Evolutionary conservation across 371 early-diverging fungal species (phyloP).

Genomic region (Rhizopus arrhizus): DNA sequence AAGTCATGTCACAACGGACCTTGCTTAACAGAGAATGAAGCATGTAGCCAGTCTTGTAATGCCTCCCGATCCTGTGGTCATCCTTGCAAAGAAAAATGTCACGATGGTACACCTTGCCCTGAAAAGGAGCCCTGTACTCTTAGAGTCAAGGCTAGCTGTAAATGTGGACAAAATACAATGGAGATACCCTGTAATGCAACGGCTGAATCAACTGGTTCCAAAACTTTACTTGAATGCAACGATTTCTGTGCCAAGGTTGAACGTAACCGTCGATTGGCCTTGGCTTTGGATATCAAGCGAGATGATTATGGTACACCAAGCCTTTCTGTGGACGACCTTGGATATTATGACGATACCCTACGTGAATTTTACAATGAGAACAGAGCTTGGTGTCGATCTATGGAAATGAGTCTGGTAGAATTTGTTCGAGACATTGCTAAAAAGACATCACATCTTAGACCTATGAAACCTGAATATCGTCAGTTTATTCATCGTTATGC

Average conservation of each 20-base stretch:
- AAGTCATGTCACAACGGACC: constrained; percentile 75
- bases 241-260: constrained; percentile 73
- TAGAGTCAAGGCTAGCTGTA: constrained; percentile 60
- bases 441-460: constrained; percentile 59
- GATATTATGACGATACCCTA: constrained; percentile 63
- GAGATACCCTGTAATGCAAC: constrained; percentile 67
- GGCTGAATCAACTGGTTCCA: constrained; percentile 42
- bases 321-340: constrained; percentile 42
- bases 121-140: constrained; percentile 61
- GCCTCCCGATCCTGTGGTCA: constrained; percentile 74
- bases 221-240: constrained; percentile 61
- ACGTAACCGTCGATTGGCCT: constrained; percentile 72
- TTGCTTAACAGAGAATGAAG: constrained; percentile 54
- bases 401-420: constrained; percentile 61
- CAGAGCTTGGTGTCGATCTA: constrained; percentile 61
- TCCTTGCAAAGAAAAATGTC: constrained; percentile 66
- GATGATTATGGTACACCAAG: constrained; percentile 20
- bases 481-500: constrained; percentile 73
- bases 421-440: constrained; percentile 61
- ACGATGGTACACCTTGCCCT: constrained; percentile 66
- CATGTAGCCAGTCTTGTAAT: constrained; percentile 66
- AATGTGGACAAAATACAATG: constrained; percentile 68
- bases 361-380: constrained; percentile 62
- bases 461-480: constrained; percentile 69
- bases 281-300: constrained; percentile 66